These are phyloP conservation scores for Pseudomassariella vexata DNA, from an alignment of 2,329 filamentous ascomycete species.

Conservation along the genomic window DNA sequence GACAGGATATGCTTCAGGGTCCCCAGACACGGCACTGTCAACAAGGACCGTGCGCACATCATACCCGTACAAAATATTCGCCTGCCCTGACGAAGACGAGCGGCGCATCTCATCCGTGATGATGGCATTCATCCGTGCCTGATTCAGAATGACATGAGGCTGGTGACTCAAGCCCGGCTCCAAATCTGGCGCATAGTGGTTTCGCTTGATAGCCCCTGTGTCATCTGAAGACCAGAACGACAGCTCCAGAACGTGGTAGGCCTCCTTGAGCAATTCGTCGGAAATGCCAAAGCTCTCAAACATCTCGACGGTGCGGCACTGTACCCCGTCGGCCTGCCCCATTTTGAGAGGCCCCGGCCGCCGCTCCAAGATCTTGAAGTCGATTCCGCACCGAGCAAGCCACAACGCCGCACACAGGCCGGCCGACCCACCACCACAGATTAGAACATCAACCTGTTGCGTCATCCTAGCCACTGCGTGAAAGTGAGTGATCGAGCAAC, in stretches of 20 bases:
- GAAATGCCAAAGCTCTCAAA: conserved; percentile 54
- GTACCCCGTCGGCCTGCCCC: conserved; percentile 60
- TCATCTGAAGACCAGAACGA: conserved; percentile 45
- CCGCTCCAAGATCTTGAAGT: conserved; percentile 52
- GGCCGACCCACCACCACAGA: conserved; percentile 56
- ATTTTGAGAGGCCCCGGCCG: conserved; percentile 46
- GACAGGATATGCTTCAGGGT: conserved; percentile 35
- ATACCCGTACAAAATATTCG: conserved; percentile 49
- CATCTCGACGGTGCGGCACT: conserved; percentile 56
- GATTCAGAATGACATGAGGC: conserved; percentile 52
- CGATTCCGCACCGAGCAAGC: conserved; percentile 52
- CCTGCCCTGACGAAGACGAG: conserved; percentile 26
- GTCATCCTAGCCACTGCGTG: no score
- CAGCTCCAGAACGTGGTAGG: conserved; percentile 53
- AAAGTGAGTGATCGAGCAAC: no score
- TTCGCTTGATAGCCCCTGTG: conserved; percentile 34
- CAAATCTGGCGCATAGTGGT: conserved; percentile 46
- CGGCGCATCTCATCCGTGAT: conserved; percentile 46
- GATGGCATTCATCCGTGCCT: conserved; percentile 47
- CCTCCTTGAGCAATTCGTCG: conserved; percentile 47
- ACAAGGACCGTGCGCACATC: conserved; percentile 45
- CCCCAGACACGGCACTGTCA: conserved; percentile 30
- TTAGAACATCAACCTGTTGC: conserved; percentile 43
- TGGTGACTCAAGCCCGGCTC: conserved; percentile 45
- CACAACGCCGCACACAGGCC: conserved; percentile 56